Conservation (phyloP, 2,329 filamentous ascomycete genomes). For the Bisporella sp. region DNA sequence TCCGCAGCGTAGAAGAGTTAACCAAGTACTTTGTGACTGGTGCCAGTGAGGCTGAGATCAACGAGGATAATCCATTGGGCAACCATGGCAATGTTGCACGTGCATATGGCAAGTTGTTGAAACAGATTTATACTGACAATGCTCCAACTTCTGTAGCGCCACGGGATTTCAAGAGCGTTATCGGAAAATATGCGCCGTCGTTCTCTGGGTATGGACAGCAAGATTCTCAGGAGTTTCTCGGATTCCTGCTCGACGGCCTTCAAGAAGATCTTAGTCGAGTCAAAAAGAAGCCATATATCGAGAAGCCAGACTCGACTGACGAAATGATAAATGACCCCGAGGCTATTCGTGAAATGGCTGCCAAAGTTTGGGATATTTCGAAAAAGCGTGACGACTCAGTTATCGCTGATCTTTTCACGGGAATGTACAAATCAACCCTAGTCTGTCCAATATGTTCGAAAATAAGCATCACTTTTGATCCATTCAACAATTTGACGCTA, state of each 20-base stretch:
- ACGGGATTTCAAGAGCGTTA: constrained; percentile 71
- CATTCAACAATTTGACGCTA: constrained; percentile 89
- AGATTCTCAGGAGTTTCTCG: constrained; percentile 94
- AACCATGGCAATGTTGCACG: constrained; percentile 83
- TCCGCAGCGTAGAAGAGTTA: constrained; percentile 87
- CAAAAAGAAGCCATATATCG: constrained; percentile 92
- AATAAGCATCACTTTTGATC: constrained; percentile 97
- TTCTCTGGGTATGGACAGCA: constrained; percentile 96
- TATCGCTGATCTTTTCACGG: constrained; percentile 90
- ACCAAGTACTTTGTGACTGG: constrained; percentile 82
- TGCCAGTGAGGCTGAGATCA: constrained; percentile 73
- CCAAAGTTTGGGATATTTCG: constrained; percentile 87
- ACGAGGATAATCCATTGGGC: constrained; percentile 76
- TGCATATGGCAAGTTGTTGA: constrained; percentile 69
- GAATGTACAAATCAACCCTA: constrained; percentile 96
- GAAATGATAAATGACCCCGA: constrained; percentile 81
- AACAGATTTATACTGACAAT: constrained; percentile 68
- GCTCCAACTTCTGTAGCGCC: constrained; percentile 66
- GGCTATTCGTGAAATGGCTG: constrained; percentile 77
- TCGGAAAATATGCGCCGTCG: constrained; percentile 73
- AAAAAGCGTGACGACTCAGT: constrained; percentile 90
- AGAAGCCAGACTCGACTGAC: constrained; percentile 96
- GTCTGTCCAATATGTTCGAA: constrained; percentile 88
- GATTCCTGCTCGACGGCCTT: constrained; percentile 87
- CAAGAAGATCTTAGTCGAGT: constrained; percentile 95